phyloP scores from a whole-genome alignment of 2,329 filamentous ascomycete species.

The Aureobasidium sp. region DNA sequence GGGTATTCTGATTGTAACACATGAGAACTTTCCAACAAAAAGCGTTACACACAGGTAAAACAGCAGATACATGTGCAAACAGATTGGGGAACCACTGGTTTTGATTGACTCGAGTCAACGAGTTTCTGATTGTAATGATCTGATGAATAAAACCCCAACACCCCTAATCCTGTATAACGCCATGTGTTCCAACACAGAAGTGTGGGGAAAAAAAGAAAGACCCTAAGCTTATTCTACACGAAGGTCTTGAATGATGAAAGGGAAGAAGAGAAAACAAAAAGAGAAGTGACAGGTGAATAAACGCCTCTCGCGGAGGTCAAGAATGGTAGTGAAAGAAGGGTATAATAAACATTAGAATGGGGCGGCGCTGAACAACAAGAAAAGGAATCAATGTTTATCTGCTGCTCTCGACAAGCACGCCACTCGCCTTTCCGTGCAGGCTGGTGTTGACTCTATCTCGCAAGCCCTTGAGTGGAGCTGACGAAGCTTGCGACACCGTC shows the following conservation, averaged over 20 bases:
- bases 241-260: not conserved
- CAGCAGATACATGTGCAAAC: not conserved
- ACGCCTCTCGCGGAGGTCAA: not conserved
- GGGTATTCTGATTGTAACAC: not conserved
- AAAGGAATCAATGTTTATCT: slow-evolving; percentile 21
- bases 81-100: not conserved
- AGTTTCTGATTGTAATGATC: not conserved
- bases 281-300: not conserved
- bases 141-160: not conserved
- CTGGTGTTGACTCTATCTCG: slow-evolving; percentile 26
- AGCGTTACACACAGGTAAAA: no score
- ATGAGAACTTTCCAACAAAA: not conserved
- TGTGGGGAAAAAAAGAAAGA: not conserved
- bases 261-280: not conserved
- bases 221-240: not conserved
- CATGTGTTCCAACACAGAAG: not conserved
- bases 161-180: not conserved
- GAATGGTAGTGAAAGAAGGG: not conserved
- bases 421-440: slow-evolving; percentile 39
- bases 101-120: not conserved
- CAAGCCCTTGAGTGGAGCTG: slow-evolving; percentile 19
- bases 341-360: slow-evolving; percentile 8
- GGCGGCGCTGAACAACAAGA: not conserved
- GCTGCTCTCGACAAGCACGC: slow-evolving; percentile 40
- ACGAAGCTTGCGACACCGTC: slow-evolving; percentile 31